phyloP scores from a whole-genome alignment of 208 protist genomes.

The Wallacemonas collosoma region DNA sequence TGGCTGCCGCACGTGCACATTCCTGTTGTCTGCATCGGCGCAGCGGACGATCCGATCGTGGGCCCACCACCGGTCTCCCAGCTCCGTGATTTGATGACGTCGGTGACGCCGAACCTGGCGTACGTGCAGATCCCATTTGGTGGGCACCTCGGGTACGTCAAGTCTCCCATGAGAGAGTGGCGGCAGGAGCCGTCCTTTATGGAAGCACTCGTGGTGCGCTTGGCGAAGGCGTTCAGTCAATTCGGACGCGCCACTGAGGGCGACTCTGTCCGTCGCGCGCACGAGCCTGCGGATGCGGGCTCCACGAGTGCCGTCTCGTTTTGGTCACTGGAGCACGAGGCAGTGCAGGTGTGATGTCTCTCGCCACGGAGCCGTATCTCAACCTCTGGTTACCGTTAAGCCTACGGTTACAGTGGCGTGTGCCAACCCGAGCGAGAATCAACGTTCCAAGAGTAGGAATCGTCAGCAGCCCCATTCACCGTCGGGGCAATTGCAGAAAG shows the following conservation, averaged over 20 bases:
- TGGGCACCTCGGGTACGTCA: conserved; percentile 63
- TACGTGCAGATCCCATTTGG: conserved; percentile 57
- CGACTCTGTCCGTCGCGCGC: not conserved
- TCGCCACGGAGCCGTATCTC: too few relatives aligned
- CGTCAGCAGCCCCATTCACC: too few relatives aligned
- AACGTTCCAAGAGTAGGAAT: too few relatives aligned
- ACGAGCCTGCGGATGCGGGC: not conserved
- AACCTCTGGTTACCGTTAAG: too few relatives aligned
- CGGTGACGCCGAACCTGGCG: conserved; percentile 38
- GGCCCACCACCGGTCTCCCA: conserved; percentile 31
- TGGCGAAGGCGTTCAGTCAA: not conserved
- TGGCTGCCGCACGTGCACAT: conserved; percentile 46
- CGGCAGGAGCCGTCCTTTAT: conserved; percentile 36
- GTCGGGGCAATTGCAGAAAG: too few relatives aligned
- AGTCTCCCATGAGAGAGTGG: conserved; percentile 41
- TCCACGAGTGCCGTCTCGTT: conserved; percentile 1
- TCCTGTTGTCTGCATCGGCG: conserved; percentile 62
- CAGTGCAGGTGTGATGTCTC: not conserved
- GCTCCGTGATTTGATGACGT: conserved; percentile 31
- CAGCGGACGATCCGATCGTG: conserved; percentile 63
- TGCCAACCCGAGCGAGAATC: too few relatives aligned
- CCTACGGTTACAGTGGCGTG: too few relatives aligned
- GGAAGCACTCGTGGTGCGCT: conserved; percentile 29
- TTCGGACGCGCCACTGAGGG: not conserved
- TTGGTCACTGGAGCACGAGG: not conserved